Percentiles rank a stretch among this genome's conserved stretches.
Evolutionary conservation across 1,284 basidiomycete species (phyloP).

Genomic region (Pulveroboletus sp.): DNA sequence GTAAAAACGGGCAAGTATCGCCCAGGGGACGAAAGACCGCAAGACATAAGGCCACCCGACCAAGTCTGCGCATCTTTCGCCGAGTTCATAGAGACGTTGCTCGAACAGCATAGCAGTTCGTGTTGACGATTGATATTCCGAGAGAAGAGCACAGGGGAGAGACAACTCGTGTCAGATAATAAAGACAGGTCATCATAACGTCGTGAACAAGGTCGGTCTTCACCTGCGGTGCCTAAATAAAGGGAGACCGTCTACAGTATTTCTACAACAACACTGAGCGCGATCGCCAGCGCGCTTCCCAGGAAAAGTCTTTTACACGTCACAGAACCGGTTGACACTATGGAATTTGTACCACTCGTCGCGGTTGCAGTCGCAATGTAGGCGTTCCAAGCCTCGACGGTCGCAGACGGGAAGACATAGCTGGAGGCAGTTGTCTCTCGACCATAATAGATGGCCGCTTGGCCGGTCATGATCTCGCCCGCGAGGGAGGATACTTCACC

Average conservation of each 20-base stretch:
- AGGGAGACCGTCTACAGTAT: background rate
- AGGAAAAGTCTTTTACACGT: background rate
- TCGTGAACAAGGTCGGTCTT: background rate
- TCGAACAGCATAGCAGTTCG: constrained; percentile 8
- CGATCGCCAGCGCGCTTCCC: background rate
- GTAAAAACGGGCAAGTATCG: constrained; percentile 69
- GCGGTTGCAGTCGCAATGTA: constrained; percentile 39
- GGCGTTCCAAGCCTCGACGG: constrained; percentile 55
- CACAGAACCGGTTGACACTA: background rate
- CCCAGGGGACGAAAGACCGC: constrained; percentile 51
- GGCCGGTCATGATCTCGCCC: constrained; percentile 49
- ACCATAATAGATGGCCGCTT: constrained; percentile 53
- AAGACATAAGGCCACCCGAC: constrained; percentile 47
- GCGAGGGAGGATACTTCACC: constrained; percentile 50
- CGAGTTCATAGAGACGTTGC: constrained; percentile 51
- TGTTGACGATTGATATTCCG: background rate
- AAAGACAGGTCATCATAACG: background rate
- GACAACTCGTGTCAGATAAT: background rate
- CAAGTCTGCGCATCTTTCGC: constrained; percentile 56
- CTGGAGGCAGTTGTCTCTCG: constrained; percentile 48
- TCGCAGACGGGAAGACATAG: constrained; percentile 53
- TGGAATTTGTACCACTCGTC: background rate
- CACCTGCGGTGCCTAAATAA: background rate
- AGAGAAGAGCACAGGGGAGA: no score
- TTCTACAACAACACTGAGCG: background rate